Evolutionary conservation across 345 rosid genomes (phyloP), one percentile per base, ranked within the genome.

Genomic region (Cardamine chenopodiifolia): DNA sequence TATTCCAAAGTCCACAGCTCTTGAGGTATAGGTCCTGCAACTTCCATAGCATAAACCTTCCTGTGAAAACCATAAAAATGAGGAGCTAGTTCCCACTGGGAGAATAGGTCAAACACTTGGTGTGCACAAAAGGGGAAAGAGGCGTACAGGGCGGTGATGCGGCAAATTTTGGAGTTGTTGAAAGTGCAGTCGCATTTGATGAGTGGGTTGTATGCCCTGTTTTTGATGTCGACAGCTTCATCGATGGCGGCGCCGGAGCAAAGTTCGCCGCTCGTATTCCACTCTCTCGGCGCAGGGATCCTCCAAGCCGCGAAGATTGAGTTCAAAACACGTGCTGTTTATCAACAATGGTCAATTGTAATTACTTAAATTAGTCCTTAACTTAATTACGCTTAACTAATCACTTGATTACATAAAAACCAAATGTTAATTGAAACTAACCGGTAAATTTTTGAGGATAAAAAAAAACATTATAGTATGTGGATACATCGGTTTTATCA

Each of bases 191-290:
- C 82, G 72, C 94, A 89, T 81, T 71, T 84, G 78, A 87, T 83
- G 2, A 83, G 73, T 8, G 90, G 88, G n/a, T 86, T 85, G 80
- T 80, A 71, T 2, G 31, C 5, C 0, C 2, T 0, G 44, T 64
- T 42, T 50, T 53, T 47, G 35, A 79, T 70, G 10, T 18, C 0
- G 13, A 82, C 65, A 34, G 15, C 6, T 1, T 10, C 47, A n/a
- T 74, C 57, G 12, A 79, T 52, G 56, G 93, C 91, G 1, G 65
- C 68, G 64, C 87, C 93, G 47, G 77, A 81, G 82, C 92, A 88
- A 19, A 80, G 84, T 42, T 88, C 83, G 53, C 92, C 89, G 35
- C 79, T 84, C 15, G 28, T 71, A 79, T 86, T 89, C 91, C 93
- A 86, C 4, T 25, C 48, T 1, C 34, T 42, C 6, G 73, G 55